Percentiles rank a stretch among this genome's conserved stretches.
Evolutionary conservation across 1,284 basidiomycete species (phyloP).

Genomic region (Ustilago trichophora): DNA sequence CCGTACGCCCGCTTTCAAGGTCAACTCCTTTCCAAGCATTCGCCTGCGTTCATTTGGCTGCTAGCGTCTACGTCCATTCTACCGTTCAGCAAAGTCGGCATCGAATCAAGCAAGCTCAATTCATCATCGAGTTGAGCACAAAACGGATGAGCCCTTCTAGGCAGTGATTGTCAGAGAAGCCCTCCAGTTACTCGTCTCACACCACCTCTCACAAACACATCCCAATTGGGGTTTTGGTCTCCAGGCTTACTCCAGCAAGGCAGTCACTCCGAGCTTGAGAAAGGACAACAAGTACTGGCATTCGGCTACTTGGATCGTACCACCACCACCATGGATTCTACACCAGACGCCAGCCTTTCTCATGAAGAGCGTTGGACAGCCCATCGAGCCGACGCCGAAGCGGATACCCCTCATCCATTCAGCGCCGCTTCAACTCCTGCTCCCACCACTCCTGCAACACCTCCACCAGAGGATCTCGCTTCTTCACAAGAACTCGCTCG

Average conservation of each 20-base stretch:
- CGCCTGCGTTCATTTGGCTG: too few species aligned
- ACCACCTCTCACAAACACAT: neutral
- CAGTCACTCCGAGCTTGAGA: too few species aligned
- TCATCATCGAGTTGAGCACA: neutral
- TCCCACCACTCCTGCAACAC: slow-evolving; percentile 34
- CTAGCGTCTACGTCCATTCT: too few species aligned
- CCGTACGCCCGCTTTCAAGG: too few species aligned
- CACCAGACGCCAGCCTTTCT: slow-evolving; percentile 13
- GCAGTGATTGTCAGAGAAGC: neutral
- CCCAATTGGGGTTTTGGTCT: neutral
- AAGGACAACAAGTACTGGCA: too few species aligned
- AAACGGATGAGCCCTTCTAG: slow-evolving; percentile 3
- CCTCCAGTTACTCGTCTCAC: neutral
- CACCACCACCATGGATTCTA: slow-evolving; percentile 16
- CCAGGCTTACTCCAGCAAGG: too few species aligned
- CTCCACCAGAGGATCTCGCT: slow-evolving; percentile 29
- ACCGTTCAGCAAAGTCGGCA: too few species aligned
- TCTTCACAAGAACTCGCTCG: slow-evolving; percentile 24
- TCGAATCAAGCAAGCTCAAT: too few species aligned
- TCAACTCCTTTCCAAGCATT: too few species aligned
- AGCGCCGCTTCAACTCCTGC: slow-evolving; percentile 45
- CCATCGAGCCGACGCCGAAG: slow-evolving; percentile 32
- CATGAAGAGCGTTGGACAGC: slow-evolving; percentile 43
- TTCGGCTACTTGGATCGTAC: too few species aligned
- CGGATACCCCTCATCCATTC: slow-evolving; percentile 6